A percentile compares a stretch with the other conserved stretches of the same genome.
These are phyloP conservation scores for Beauveria bassiana DNA, from an alignment of 2,329 filamentous ascomycete genomes.

Conservation along the genomic window DNA sequence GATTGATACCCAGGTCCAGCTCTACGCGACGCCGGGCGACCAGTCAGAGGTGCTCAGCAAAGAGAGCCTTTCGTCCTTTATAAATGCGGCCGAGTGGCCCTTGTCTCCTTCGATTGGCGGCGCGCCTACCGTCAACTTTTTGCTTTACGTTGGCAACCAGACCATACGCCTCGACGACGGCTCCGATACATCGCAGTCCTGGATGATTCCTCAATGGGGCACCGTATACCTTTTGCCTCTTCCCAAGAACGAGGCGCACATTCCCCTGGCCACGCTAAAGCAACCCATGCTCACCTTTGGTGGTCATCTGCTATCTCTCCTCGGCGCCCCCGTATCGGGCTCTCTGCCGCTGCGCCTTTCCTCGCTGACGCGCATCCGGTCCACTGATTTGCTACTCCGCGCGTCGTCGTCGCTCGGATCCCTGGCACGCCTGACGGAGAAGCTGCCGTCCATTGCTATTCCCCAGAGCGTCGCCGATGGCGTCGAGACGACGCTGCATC, in stretches of 20 bases:
- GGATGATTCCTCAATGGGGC: constrained; percentile 96
- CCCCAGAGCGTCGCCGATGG: constrained; percentile 79
- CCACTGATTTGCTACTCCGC: constrained; percentile 76
- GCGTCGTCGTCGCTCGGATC: constrained; percentile 93
- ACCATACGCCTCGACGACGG: constrained; percentile 50
- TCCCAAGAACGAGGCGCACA: constrained; percentile 35
- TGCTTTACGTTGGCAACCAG: constrained; percentile 78
- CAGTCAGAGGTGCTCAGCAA: constrained; percentile 62
- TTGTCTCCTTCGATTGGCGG: constrained; percentile 87
- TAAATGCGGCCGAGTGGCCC: constrained; percentile 97
- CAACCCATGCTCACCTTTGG: constrained; percentile 85
- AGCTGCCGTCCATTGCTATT: constrained; percentile 84
- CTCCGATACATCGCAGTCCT: constrained; percentile 52
- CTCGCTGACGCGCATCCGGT: constrained; percentile 76
- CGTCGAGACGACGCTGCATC: constrained; percentile 69
- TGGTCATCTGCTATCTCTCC: constrained; percentile 77
- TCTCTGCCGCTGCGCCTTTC: constrained; percentile 81
- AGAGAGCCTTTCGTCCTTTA: constrained; percentile 85
- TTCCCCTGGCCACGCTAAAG: constrained; percentile 60
- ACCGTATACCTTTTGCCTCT: constrained; percentile 53
- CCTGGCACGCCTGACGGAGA: constrained; percentile 74
- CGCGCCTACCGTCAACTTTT: constrained; percentile 92
- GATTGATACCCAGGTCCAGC: constrained; percentile 89
- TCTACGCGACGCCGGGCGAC: constrained; percentile 71
- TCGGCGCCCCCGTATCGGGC: constrained; percentile 75